Evolutionary conservation across 73 alveolate species (phyloP).

Genomic region (Paramecium caudatum): DNA sequence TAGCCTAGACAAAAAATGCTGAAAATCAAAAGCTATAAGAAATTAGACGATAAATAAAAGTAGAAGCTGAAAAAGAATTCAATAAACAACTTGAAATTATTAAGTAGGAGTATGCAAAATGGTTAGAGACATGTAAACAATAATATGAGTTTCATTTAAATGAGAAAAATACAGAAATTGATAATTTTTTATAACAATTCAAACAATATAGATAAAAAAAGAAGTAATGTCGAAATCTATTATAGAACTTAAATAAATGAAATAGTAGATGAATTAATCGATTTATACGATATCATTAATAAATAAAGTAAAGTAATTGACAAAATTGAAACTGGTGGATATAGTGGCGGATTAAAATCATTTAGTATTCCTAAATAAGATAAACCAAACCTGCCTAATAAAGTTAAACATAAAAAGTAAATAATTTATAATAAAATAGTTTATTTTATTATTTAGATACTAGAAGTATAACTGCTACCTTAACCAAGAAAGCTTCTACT

Average conservation of each 20-base stretch:
- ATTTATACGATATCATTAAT: conserved; percentile 1
- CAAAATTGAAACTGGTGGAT: conserved; percentile 32
- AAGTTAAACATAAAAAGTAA: conserved; percentile 51
- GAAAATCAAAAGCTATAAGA: conserved; percentile 71
- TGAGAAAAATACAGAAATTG: conserved; percentile 73
- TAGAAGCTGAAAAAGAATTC: conserved; percentile 75
- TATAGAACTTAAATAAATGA: conserved; percentile 44
- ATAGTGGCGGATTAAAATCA: conserved; percentile 62
- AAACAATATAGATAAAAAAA: conserved; percentile 68
- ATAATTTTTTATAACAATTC: conserved; percentile 55
- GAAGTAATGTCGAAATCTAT: neutral
- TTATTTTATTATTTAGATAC: conserved; percentile 36
- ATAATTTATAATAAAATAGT: neutral
- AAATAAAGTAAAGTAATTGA: conserved; percentile 36
- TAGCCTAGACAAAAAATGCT: conserved; percentile 37
- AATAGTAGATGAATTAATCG: conserved; percentile 5
- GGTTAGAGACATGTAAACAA: conserved; percentile 39
- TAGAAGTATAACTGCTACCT: conserved; percentile 12
- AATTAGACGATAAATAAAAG: conserved; percentile 7
- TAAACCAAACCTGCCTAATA: conserved; percentile 56
- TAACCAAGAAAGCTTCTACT: conserved; percentile 18
- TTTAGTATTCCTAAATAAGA: conserved; percentile 70
- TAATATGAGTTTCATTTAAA: conserved; percentile 71
- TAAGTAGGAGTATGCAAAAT: conserved; percentile 37
- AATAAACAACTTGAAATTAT: conserved; percentile 10